Evolutionary conservation across 148 eudicot genomes (phyloP).

Genomic region (Vaccinium myrtillus): DNA sequence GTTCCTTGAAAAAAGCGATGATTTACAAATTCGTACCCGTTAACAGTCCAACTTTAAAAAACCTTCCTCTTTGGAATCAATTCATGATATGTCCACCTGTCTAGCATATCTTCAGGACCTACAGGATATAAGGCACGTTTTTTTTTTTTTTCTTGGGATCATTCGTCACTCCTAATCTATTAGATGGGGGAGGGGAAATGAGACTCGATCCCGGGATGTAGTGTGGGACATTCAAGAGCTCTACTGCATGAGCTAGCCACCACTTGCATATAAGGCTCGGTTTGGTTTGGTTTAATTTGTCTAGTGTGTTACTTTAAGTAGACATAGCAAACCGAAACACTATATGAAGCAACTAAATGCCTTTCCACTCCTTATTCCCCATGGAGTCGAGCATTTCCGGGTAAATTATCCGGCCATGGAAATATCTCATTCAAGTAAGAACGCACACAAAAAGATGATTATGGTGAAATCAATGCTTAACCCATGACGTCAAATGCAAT

Average conservation of each 20-base stretch:
- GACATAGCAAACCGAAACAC: not conserved
- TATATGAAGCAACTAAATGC: not conserved
- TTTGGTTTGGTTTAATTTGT: not conserved
- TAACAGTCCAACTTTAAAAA: not conserved
- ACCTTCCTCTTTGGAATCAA: not conserved
- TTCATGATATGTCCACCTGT: not conserved
- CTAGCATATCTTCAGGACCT: not conserved
- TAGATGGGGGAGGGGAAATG: too few species aligned
- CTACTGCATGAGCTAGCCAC: too few species aligned
- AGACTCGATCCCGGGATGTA: too few species aligned
- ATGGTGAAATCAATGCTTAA: not conserved
- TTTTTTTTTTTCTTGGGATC: too few species aligned
- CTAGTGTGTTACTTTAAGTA: not conserved
- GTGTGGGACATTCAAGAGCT: too few species aligned
- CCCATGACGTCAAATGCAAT: not conserved
- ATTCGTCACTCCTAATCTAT: too few species aligned
- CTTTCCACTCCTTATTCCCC: not conserved
- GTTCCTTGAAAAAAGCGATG: not conserved
- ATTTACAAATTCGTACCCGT: not conserved
- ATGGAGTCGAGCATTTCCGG: not conserved
- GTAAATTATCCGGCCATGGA: not conserved
- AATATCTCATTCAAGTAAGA: not conserved
- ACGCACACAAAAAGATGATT: not conserved
- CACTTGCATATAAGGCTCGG: too few species aligned
- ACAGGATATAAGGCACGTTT: not conserved